Evolutionary conservation across 495 filamentous ascomycete genomes (phyloP), one percentile per base, ranked within the genome.

Genomic region (Emericellopsis terricola): DNA sequence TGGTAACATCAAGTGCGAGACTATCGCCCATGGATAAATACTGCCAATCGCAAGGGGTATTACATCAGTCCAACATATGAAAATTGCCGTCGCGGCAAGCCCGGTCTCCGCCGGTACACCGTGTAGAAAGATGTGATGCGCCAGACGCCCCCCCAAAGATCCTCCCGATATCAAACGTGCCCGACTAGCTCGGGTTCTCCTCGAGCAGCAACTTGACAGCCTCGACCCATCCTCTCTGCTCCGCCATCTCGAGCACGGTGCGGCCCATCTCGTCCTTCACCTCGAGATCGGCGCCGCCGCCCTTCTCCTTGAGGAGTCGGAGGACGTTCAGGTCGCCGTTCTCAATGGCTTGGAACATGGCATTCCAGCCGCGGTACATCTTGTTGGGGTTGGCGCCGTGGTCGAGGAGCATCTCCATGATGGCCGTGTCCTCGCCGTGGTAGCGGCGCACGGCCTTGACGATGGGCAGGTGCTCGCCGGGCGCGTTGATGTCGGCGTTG

Each of bases 351-450:
- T 65, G 58, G 42, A 65, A 60, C 26, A 61, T 52, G 8, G 62
- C 62, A 32, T 65, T 68, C 58, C 64, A 65, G 6, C 65, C 64
- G 1, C 64, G 60, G 43, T 69, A 65, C 36, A 64, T 53, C 44
- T 58, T 53, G 40, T 69, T 69, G 24, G 64, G 60, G 36, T 71
- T 59, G 5, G 65, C 68, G 19, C 68, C 68, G 32, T 57, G 51
- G 9, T 55, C 50, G 10, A 71, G 45, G 4, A 71, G 52, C 37
- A 67, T 40, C 37, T 62, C 51, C 8, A 59, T 36, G 24, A 68
- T 60, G 39, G 62, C 59, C 0, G 55, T 50, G 36, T 67, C 64
- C 19, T 64, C 50, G 11, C 52, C 55, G 37, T 59, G 48, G 40
- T 51, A 49, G 17, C 64, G 49, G 2, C 67, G 58, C 5, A 71